Evolutionary conservation across 257 asterid genomes (phyloP), one percentile per base, ranked within the genome.

Genomic region (Linaria vulgaris): DNA sequence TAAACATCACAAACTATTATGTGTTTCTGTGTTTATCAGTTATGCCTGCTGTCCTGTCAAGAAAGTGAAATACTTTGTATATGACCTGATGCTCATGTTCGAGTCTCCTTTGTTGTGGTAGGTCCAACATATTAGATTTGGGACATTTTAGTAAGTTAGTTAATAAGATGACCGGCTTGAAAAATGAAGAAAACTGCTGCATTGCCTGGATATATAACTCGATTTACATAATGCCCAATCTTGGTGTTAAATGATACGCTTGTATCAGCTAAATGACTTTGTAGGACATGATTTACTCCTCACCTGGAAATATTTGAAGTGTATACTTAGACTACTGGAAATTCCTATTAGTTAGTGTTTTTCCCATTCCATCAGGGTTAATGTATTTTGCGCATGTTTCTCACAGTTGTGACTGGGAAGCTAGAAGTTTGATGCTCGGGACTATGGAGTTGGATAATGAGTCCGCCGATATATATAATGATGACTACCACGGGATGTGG

Each of bases 331-430:
- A 44, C 49, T 44, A 66, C 63, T 41, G 23, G 43, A 58, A 41
- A 24, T 64, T 4, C 30, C 41, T 27, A 49, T 19, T 49, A 16
- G 12, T 49, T 49, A 49, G 19, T 19, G 3, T 49, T 16, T 49
- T 52, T 68, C 19, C 27, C 61, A 57, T 57, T 51, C 47, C 39
- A 56, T 67, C 59, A 55, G 44, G 72, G 50, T 53, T 78, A 24
- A 75, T 62, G 52, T 71, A 51, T 43, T 56, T 65, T 51, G 24
- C 78, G 56, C 59, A 50, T 56, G 22, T 78, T 70, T 49, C 24
- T 67, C 76, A 69, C 96, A 94, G 99, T 75, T 90, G 95, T 55
- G 87, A 90, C 62, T 94, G 99, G 99, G 85, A 76, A 63, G 82
- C 94, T 69, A 83, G 99, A 79, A 78, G 76, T 66, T 60, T 59